These are phyloP conservation scores for Globisporangium okanoganense DNA, from an alignment of 352 stramenopile species.

Conservation along the genomic window DNA sequence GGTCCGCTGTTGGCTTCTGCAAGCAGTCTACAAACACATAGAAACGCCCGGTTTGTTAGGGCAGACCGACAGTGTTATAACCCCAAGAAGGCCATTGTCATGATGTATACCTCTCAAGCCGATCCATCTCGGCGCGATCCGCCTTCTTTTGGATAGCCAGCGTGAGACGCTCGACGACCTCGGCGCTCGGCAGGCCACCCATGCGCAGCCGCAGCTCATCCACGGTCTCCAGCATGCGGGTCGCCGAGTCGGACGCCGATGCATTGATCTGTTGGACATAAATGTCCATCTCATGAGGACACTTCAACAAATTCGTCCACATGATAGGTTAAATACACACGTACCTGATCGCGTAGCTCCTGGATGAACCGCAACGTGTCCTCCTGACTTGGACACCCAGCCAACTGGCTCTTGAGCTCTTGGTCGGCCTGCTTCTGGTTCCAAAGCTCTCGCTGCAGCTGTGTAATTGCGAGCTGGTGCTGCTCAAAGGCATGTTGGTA, in stretches of 20 bases:
- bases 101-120: constrained; percentile 22
- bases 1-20: constrained; percentile 19
- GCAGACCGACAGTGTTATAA: not conserved
- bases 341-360: constrained; percentile 53
- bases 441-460: constrained; percentile 41
- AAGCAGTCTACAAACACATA: constrained; percentile 20
- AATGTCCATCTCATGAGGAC: no score
- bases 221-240: constrained; percentile 41
- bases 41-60: not conserved
- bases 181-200: constrained; percentile 36
- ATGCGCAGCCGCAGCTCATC: constrained; percentile 47
- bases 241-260: constrained; percentile 33
- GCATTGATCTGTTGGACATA: constrained; percentile 27
- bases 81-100: not conserved
- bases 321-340: not conserved
- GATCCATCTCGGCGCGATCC: constrained; percentile 54
- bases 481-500: constrained; percentile 35
- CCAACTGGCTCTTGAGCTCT: constrained; percentile 38
- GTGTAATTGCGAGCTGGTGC: constrained; percentile 36
- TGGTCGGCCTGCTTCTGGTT: constrained; percentile 41
- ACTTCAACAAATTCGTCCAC: not conserved
- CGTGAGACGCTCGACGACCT: constrained; percentile 43
- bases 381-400: constrained; percentile 54
- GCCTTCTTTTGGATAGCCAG: constrained; percentile 44
- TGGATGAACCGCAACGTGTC: constrained; percentile 54